A percentile compares a stretch with the other conserved stretches of the same genome.
phyloP scores from a whole-genome alignment of 176 grass and related monocot species.

The Urochloa ruziziensis region DNA sequence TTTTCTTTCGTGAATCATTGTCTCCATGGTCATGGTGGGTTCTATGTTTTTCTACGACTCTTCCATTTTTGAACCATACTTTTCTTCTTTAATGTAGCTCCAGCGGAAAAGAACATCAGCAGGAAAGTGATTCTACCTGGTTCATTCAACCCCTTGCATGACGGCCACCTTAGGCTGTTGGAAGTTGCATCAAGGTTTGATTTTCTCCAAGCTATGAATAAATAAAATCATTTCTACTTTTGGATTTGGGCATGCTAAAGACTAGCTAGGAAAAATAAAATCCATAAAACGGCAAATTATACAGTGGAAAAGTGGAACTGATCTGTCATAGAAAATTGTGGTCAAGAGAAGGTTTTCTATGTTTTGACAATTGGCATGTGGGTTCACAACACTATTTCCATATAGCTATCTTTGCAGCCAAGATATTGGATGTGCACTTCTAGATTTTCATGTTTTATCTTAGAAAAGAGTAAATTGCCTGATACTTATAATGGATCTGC shows the following conservation, averaged over 20 bases:
- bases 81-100: constrained; percentile 39
- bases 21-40: constrained; percentile 7
- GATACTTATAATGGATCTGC: not conserved
- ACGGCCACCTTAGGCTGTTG: constrained; percentile 83
- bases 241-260: constrained; percentile 14
- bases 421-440: not conserved
- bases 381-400: not conserved
- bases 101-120: constrained; percentile 36
- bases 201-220: constrained; percentile 21
- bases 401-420: not conserved
- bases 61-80: constrained; percentile 32
- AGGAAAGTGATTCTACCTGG: constrained; percentile 87
- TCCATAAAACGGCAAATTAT: not conserved
- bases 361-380: not conserved
- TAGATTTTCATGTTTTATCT: not conserved
- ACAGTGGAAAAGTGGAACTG: constrained; percentile 4
- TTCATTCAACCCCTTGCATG: constrained; percentile 99
- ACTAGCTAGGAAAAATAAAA: constrained; percentile 8
- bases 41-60: constrained; percentile 17
- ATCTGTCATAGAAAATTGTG: not conserved
- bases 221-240: not conserved
- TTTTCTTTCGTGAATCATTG: constrained; percentile 15
- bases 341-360: not conserved
- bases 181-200: constrained; percentile 77
- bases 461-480: not conserved